Percentiles rank a stretch among this genome's conserved stretches.
phyloP scores from a whole-genome alignment of 2,329 filamentous ascomycete species.

The Neonectria magnoliae region DNA sequence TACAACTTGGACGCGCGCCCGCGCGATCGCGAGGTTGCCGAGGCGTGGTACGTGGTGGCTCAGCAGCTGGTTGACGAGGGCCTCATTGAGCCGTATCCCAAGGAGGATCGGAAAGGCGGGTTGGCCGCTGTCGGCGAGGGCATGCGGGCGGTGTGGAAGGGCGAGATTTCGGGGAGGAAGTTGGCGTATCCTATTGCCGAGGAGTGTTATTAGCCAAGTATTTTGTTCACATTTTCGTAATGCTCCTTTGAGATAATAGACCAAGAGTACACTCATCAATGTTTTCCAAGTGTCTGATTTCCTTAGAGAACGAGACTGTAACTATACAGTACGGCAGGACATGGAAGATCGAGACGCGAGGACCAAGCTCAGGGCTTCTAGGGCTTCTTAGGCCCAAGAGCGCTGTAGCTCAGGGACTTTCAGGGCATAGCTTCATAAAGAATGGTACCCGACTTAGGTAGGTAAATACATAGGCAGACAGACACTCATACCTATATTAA shows the following conservation, averaged over 20 bases:
- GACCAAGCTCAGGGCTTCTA: no score
- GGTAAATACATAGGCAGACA: no score
- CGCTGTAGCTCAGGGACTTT: no score
- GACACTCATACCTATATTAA: no score
- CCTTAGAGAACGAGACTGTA: no score
- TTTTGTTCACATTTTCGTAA: not conserved
- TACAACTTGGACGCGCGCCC: conserved; percentile 21
- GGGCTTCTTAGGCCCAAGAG: no score
- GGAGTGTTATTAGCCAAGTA: not conserved
- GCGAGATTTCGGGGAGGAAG: conserved; percentile 19
- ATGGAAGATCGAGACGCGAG: no score
- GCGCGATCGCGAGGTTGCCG: conserved; percentile 14
- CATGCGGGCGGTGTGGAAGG: conserved; percentile 23
- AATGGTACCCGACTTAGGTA: no score
- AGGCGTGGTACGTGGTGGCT: conserved; percentile 19
- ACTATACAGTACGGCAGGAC: no score
- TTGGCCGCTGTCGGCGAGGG: conserved; percentile 17
- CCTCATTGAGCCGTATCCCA: conserved; percentile 17
- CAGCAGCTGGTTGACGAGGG: conserved; percentile 15
- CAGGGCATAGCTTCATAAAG: no score
- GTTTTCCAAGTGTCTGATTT: no score
- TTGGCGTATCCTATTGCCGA: conserved; percentile 14
- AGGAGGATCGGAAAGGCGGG: conserved; percentile 16
- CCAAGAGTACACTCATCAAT: not conserved
- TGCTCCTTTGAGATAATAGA: not conserved